Evolutionary conservation across 2,329 filamentous ascomycete genomes (phyloP).

Genomic region (Claviceps purpurea): DNA sequence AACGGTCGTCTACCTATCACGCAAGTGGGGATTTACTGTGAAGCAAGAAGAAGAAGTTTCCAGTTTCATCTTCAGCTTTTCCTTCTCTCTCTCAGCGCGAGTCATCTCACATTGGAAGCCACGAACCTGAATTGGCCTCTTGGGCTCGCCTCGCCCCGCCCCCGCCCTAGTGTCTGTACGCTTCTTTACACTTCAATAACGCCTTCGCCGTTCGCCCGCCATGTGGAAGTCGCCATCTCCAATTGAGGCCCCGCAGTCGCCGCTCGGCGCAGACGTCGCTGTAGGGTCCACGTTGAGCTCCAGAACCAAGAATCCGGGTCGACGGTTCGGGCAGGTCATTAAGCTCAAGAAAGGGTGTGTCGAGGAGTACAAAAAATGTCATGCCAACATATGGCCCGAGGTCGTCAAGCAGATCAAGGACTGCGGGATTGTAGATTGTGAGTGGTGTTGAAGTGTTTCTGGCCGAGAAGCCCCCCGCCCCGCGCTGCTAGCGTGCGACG

Average conservation of each 20-base stretch:
- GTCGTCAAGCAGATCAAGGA: conserved; percentile 63
- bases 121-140: not conserved
- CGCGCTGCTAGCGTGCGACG: not conserved
- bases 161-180: not conserved
- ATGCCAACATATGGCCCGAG: conserved; percentile 64
- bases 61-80: too few relatives aligned
- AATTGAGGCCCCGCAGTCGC: conserved; percentile 5
- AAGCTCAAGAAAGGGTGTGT: conserved; percentile 54
- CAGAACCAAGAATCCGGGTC: conserved; percentile 27
- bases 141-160: not conserved
- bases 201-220: not conserved
- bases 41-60: too few relatives aligned
- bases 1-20: not conserved
- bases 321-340: conserved; percentile 58
- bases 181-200: not conserved
- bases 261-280: not conserved
- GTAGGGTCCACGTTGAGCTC: not conserved
- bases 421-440: conserved; percentile 63
- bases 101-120: too few relatives aligned
- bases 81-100: too few relatives aligned
- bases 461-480: not conserved
- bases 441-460: conserved; percentile 11
- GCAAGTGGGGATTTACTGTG: not conserved
- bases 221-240: conserved; percentile 15
- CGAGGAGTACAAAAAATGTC: conserved; percentile 59